Percentiles rank a stretch among this genome's conserved stretches.
These are phyloP conservation scores for Crepidotus variabilis DNA, from an alignment of 768 basidiomycete genomes.

Conservation along the genomic window DNA sequence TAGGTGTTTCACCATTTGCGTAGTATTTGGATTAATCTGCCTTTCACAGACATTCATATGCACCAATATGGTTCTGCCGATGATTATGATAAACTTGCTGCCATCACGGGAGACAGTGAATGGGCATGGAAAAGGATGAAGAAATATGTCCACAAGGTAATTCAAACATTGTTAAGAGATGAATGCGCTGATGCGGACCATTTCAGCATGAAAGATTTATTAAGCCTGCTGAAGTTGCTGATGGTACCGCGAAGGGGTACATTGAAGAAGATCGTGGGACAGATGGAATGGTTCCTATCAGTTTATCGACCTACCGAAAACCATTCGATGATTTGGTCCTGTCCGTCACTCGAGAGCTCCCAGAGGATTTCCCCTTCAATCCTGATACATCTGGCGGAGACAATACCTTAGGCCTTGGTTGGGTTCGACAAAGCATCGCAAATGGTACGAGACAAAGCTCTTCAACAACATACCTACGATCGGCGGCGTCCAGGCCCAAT, in stretches of 20 bases:
- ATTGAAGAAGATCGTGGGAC: conserved; percentile 32
- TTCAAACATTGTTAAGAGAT: not conserved
- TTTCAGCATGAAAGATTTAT: conserved; percentile 30
- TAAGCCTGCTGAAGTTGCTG: conserved; percentile 30
- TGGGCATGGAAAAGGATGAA: conserved; percentile 35
- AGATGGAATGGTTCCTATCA: conserved; percentile 26
- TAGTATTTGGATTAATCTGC: not conserved
- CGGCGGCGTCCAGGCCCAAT: conserved; percentile 26
- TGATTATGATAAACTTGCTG: conserved; percentile 32
- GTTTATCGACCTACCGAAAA: conserved; percentile 20
- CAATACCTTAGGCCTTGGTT: conserved; percentile 29
- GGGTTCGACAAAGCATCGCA: conserved; percentile 28
- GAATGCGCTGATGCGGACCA: not conserved
- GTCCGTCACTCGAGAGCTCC: conserved; percentile 27
- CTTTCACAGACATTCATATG: conserved; percentile 26
- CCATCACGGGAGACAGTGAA: conserved; percentile 28
- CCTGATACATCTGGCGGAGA: conserved; percentile 30
- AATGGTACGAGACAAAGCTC: conserved; percentile 31
- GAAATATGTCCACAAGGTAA: conserved; percentile 28
- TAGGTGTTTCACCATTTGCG: conserved; percentile 8
- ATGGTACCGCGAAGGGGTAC: conserved; percentile 23
- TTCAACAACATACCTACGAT: conserved; percentile 30
- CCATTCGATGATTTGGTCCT: conserved; percentile 28
- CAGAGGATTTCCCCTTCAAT: conserved; percentile 31
- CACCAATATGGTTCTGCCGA: conserved; percentile 33